These are phyloP conservation scores for Mucor plumbeus DNA, from an alignment of 371 early-diverging fungal species.

Conservation along the genomic window DNA sequence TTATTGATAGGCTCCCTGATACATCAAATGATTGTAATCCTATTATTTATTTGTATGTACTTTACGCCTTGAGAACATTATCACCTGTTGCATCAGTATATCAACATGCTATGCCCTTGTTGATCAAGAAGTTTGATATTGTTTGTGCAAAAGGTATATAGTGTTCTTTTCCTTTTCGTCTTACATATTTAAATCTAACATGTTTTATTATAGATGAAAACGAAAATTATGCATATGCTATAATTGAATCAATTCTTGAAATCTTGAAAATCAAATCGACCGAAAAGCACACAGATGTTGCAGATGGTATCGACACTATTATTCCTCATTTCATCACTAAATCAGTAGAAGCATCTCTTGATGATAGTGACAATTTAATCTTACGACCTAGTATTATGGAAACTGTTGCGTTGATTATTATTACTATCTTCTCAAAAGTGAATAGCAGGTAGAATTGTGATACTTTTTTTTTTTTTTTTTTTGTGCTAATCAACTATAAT, in stretches of 20 bases:
- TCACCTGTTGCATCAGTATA: constrained; percentile 39
- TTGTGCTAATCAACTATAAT: neutral
- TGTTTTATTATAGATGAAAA: constrained; percentile 20
- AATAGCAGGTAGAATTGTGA: constrained; percentile 44
- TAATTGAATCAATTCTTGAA: constrained; percentile 48
- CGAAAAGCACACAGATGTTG: constrained; percentile 51
- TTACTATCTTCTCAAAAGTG: constrained; percentile 51
- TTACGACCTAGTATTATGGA: constrained; percentile 42
- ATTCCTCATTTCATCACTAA: constrained; percentile 54
- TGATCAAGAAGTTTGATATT: constrained; percentile 43
- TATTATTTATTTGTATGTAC: constrained; percentile 23
- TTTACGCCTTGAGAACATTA: constrained; percentile 36
- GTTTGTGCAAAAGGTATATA: constrained; percentile 43
- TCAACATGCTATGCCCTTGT: constrained; percentile 26
- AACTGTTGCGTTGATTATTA: constrained; percentile 50
- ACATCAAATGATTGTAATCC: constrained; percentile 13
- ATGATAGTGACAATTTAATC: constrained; percentile 24
- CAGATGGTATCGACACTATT: constrained; percentile 48
- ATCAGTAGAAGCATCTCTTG: constrained; percentile 52
- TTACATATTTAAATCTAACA: neutral
- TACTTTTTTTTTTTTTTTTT: neutral
- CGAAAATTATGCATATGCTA: constrained; percentile 47
- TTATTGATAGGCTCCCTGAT: constrained; percentile 38
- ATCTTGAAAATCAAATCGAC: constrained; percentile 49
- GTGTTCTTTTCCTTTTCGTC: neutral